Base-by-base conservation (phyloP, 352 stramenopile genomes). In the Thalassiosira livingstoniorum region DNA sequence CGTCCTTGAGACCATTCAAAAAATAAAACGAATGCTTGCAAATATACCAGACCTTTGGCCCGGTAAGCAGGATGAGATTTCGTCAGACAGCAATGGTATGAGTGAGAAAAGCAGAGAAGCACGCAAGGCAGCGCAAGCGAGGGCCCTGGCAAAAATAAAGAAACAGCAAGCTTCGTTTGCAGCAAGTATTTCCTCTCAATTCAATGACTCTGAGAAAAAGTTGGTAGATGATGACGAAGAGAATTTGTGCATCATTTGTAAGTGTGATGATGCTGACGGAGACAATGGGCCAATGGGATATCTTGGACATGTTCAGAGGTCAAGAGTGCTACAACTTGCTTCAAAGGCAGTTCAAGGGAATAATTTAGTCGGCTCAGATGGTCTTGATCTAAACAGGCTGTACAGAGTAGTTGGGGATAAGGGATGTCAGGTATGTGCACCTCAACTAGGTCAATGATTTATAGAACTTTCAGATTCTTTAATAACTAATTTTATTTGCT, bases 191-290 rank as follows among this genome's bases (percentile, higher is more conserved):
- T 89, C 66, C 23, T 82, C 87, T 39, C 54, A 83, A 45, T 86
- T 90, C 63, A 76, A 82, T 34, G 87, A 87, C 32, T 73, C 78
- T 4, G 78, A 88, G 2, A 89, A 88, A 37, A 77, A 86, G 57
- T 18, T 78, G 3, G 47, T 72, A 35, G 82, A 88, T 5, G 82
- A 80, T 51, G 78, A 93, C 29, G 85, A 93, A 58, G 91, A 93
- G 42, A 91, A 94, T 61, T 68, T 92, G 10, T 96, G 92, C 63
- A 96, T 96, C 63, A 95, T 96, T 73, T 96, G 92, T 68, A 79
- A 90, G 65, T 94, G 91, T 72, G 90, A 93, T 73, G 91, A 94
- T 67, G 82, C 77, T n/a, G 87, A 94, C 81, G 89, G 91, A 10
- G 89, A 92, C 73, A 94, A 94, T 80, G 90, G 89, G 34, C 92